These are phyloP conservation scores for Hirschfeldia incana DNA, from an alignment of 345 rosid genomes.

Conservation along the genomic window DNA sequence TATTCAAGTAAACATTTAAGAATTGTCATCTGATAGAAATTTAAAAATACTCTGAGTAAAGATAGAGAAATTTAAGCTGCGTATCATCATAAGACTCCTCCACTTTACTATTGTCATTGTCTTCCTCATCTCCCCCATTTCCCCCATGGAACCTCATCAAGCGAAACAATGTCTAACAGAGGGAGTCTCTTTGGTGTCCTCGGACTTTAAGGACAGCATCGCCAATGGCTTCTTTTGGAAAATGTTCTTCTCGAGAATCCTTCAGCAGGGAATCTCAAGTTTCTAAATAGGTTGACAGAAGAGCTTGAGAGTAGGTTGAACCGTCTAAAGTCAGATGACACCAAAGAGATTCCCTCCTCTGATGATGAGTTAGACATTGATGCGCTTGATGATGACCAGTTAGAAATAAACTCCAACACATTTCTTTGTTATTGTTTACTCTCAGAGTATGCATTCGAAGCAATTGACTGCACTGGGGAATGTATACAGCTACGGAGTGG, in stretches of 20 bases:
- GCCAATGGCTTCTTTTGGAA: slow-evolving; percentile 79
- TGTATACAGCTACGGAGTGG: slow-evolving; percentile 93
- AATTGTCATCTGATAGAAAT: too few relatives aligned
- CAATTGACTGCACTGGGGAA: slow-evolving; percentile 96
- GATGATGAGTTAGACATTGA: too few relatives aligned
- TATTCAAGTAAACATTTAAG: too few relatives aligned
- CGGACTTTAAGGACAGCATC: slow-evolving; percentile 60
- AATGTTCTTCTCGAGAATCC: slow-evolving; percentile 62
- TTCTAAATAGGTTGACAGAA: too few relatives aligned
- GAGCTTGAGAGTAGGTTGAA: too few relatives aligned
- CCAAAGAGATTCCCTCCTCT: too few relatives aligned
- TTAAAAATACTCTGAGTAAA: too few relatives aligned
- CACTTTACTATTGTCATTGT: slow-evolving; percentile 55
- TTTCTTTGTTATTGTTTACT: not conserved
- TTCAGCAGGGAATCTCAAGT: too few relatives aligned
- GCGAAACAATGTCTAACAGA: slow-evolving; percentile 65
- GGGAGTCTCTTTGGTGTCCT: slow-evolving; percentile 45
- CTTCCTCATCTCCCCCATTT: slow-evolving; percentile 87
- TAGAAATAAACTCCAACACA: not conserved
- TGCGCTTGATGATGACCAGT: too few relatives aligned
- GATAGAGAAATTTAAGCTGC: slow-evolving; percentile 63
- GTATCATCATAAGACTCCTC: slow-evolving; percentile 61
- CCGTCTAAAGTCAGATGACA: too few relatives aligned
- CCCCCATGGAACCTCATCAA: slow-evolving; percentile 98
- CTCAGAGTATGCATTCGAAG: slow-evolving; percentile 90